Percentiles rank a stretch among this genome's conserved stretches.
phyloP scores from a whole-genome alignment of 73 alveolate genomes.

The Paraurostyla sp. region DNA sequence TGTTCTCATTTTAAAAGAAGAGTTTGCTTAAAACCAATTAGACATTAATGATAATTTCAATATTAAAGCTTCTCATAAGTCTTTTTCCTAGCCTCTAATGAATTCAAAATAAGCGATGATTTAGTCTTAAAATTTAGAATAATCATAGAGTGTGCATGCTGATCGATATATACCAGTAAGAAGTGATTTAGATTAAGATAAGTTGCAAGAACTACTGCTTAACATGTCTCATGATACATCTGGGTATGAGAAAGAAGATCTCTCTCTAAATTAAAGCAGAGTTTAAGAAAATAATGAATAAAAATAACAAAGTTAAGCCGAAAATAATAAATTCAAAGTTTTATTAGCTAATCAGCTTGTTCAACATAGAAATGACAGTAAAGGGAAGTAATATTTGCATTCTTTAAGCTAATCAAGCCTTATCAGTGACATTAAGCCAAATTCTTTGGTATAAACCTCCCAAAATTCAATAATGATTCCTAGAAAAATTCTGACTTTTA shows the following conservation, averaged over 20 bases:
- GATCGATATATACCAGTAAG: constrained; percentile 37
- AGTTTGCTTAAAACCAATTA: too few species aligned
- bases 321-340: background rate
- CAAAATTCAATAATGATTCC: background rate
- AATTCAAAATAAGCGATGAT: too few species aligned
- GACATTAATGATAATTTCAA: too few species aligned
- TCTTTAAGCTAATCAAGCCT: background rate
- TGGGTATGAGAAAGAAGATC: background rate
- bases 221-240: background rate
- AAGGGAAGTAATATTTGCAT: background rate
- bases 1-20: too few species aligned
- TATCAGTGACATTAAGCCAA: background rate
- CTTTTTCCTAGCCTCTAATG: too few species aligned
- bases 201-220: background rate
- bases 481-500: background rate
- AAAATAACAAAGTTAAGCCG: background rate
- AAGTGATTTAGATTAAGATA: background rate
- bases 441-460: background rate
- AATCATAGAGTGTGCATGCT: background rate
- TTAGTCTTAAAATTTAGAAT: too few species aligned
- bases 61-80: too few species aligned
- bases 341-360: background rate
- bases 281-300: background rate
- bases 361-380: background rate
- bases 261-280: background rate